Evolutionary conservation across 2,329 filamentous ascomycete genomes (phyloP), one percentile per base, ranked within the genome.

Genomic region (Truncatella angustata): DNA sequence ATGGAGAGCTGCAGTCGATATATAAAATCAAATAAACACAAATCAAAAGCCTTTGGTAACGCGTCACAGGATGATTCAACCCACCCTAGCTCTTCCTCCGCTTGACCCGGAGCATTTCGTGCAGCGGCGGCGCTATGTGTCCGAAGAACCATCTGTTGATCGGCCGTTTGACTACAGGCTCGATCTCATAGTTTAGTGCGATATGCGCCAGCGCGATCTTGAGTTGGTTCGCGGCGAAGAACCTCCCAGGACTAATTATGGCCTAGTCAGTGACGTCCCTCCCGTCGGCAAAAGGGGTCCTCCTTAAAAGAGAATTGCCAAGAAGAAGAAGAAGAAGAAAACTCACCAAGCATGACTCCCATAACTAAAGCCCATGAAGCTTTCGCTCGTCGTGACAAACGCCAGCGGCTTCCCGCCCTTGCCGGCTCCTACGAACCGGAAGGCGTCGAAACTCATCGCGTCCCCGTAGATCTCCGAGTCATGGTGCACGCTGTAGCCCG

Each of bases 171-270:
- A 51, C 23, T 9, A 62, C 56, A 60, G 62, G 63, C 56, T 70
- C 63, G 48, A 73, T 68, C 43, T 73, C 68, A 49, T 69, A 73
- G 4, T 65, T 60, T 16, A 64, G 26, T 4, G 65, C 62, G 16
- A 71, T 68, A 48, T 68, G 63, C 2, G 62, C 63, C 23, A 71
- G 51, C 11, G 66, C 58, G 32, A 70, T 64, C 59, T 73, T 73
- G 28, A 72, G 59, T 56, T 72, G 67, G 46, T 69, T 66, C 4
- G 67, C 57, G n/a, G 70, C 69, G 48, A 73, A 72, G 64, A 72
- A 72, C 10, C 70, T 60, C 3, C 69, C 70, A 1, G 70, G 67
- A 26, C 67, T 68, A 50, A n/a, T n/a, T n/a, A n/a, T n/a, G n/a
- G n/a, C n/a, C n/a, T n/a, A n/a, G n/a, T n/a, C n/a, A n/a, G n/a